phyloP scores from a whole-genome alignment of 768 basidiomycete genomes.

The Boletus subcaerulescens region DNA sequence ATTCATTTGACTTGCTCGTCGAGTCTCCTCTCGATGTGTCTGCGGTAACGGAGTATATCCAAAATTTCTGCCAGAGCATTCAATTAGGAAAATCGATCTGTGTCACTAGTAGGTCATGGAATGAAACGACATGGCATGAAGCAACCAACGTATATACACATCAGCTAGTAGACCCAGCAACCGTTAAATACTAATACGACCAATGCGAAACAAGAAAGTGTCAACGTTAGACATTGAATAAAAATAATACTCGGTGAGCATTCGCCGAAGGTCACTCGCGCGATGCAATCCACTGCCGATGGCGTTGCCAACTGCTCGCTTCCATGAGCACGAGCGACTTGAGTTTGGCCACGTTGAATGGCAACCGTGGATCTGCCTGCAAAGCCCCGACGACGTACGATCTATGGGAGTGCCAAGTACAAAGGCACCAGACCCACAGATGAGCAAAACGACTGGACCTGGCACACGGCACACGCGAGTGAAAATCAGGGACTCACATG shows the following conservation, averaged over 20 bases:
- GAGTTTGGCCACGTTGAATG: constrained; percentile 35
- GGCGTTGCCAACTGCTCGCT: constrained; percentile 40
- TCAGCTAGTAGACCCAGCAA: neutral
- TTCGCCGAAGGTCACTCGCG: constrained; percentile 10
- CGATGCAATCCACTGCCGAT: constrained; percentile 37
- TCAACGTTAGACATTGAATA: neutral
- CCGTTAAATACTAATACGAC: neutral
- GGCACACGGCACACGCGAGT: neutral
- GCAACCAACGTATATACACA: neutral
- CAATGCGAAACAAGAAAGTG: neutral
- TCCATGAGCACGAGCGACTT: constrained; percentile 39
- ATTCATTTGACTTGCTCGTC: too few relatives aligned
- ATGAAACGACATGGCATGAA: neutral
- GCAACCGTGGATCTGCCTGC: constrained; percentile 36
- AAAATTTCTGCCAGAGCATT: too few relatives aligned
- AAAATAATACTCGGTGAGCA: neutral
- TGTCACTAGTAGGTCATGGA: too few relatives aligned
- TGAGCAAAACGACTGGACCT: too few relatives aligned
- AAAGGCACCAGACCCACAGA: too few relatives aligned
- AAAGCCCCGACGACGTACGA: constrained; percentile 44
- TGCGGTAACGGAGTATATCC: too few relatives aligned
- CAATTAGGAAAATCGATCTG: too few relatives aligned
- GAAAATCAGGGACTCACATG: constrained; percentile 35
- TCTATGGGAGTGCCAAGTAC: constrained; percentile 21
- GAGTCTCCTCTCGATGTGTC: too few relatives aligned